Evolutionary conservation across 306 rosid genomes (phyloP), one percentile per base, ranked within the genome.

Genomic region (Ochetophila trinervis): DNA sequence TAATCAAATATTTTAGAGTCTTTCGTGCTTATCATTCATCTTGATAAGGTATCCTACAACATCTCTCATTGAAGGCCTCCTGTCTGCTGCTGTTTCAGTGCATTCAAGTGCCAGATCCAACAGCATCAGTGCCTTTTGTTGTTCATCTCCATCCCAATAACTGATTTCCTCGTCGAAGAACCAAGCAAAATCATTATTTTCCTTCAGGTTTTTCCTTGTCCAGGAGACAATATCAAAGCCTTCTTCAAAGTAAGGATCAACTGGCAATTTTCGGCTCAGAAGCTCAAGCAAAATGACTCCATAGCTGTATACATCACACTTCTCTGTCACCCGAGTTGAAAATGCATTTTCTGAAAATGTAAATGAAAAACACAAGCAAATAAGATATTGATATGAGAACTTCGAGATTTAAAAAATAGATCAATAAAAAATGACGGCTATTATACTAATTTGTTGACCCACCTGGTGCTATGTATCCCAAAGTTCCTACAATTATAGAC

Each of bases 391-490:
- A 45, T 19, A 18, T 68, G n/a, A 44, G 36, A 44, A 21, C 44
- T 45, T 57, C 12, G 23, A 20, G 8, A 32, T 40, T 11, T 47
- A 44, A 19, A 37, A 45, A 23, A 23, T 11, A 10, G 16, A 49
- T 16, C 17, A 11, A 69, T 24, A 63, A 45, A 0, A 20, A 61
- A 40, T 47, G 18, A 22, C 5, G 44, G 44, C 11, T 10, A 10
- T 37, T 40, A 12, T 10, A 40, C 6, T 22, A 12, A 32, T 10
- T 27, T 27, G 57, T 13, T 3, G 52, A 59, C 51, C 12, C 20
- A 69, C 74, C 74, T 60, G 74, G 74, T 49, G 74, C 74, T 1
- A 69, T 69, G 42, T 69, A 69, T 30, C 74, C 74, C 35, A 59
- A 12, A 12, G 74, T 69, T 60, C 74, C 74, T 20, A 60, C 74